Evolutionary conservation across 1,284 basidiomycete genomes (phyloP), one percentile per base, ranked within the genome.

Genomic region (Ustilago sp.): DNA sequence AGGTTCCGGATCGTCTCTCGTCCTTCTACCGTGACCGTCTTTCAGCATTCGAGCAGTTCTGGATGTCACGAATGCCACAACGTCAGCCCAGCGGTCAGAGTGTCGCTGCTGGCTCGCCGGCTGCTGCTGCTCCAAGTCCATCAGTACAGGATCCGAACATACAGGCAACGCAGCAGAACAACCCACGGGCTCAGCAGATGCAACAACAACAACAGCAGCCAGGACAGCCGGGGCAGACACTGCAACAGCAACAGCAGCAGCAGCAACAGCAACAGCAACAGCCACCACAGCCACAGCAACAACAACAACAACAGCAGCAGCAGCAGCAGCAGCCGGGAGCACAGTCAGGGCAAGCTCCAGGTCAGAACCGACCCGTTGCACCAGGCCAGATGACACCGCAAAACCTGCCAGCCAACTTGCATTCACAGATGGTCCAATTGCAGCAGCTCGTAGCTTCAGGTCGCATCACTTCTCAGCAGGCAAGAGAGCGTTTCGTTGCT

Each of bases 391-490:
- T 65, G 43, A 67, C 65, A 13, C 54, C 77, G 4, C 55, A 68
- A 8, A 76, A 71, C 35, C 48, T 79, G 39, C 75, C 76, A 8
- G 68, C 67, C 35, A 68, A 59, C 52, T 57, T 81, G 74, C 74
- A 77, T 11, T 72, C 78, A 60, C 82, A 83, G 54, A 75, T 82
- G 77, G 57, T 68, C 15, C 80, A 81, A 56, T 59, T 83, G 28
- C 80, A 82, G 60, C 67, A 71, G 3, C 65, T 82, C 11, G 79
- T 83, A 5, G 47, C 73, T 2, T 50, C 72, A 2, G 79, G 77
- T 17, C 77, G 79, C 45, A 80, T 83, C 62, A 74, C 80, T 32
- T 79, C 78, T 19, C 80, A 83, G 62, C 77, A 83, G 59, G 82
- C 82, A 7, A 74, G 74, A 8, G 77, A 79, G 35, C 79, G 79